phyloP scores from a whole-genome alignment of 2,329 filamentous ascomycete genomes.

The Alternaria metachromatica region DNA sequence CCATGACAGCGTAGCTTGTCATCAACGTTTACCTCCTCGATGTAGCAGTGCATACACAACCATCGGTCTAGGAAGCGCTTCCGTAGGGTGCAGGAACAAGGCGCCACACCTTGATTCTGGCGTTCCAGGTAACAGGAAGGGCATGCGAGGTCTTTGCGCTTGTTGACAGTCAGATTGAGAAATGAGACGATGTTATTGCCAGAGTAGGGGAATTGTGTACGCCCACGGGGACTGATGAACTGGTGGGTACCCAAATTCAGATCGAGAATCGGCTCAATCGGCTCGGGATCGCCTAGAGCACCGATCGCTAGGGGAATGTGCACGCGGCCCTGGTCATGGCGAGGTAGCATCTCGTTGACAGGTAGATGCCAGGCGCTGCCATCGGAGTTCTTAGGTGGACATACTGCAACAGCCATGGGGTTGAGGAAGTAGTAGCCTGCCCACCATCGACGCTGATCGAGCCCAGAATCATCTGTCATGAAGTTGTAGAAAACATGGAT shows the following conservation, averaged over 20 bases:
- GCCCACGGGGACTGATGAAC: constrained; percentile 13
- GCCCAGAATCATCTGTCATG: constrained; percentile 23
- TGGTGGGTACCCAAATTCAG: constrained; percentile 22
- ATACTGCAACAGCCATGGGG: constrained; percentile 19
- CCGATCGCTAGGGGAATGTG: constrained; percentile 23
- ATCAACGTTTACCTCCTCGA: neutral
- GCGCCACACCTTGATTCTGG: neutral
- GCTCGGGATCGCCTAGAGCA: constrained; percentile 19
- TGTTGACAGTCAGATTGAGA: neutral
- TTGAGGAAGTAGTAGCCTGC: constrained; percentile 30
- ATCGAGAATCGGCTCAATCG: constrained; percentile 29
- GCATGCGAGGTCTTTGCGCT: constrained; percentile 19
- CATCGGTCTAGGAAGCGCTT: constrained; percentile 26
- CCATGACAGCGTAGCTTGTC: neutral
- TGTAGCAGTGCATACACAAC: constrained; percentile 23
- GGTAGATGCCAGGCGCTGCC: constrained; percentile 13
- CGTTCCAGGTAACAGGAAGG: constrained; percentile 16
- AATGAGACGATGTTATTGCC: constrained; percentile 13
- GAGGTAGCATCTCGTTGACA: neutral
- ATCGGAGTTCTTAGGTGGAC: constrained; percentile 17
- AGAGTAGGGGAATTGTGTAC: constrained; percentile 20
- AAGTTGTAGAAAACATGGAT: constrained; percentile 37
- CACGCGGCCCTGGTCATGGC: constrained; percentile 33
- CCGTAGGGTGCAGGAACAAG: constrained; percentile 26
- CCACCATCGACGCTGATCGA: constrained; percentile 24